phyloP scores from a whole-genome alignment of 1,284 basidiomycete species.

The Exsudoporus floridanus region DNA sequence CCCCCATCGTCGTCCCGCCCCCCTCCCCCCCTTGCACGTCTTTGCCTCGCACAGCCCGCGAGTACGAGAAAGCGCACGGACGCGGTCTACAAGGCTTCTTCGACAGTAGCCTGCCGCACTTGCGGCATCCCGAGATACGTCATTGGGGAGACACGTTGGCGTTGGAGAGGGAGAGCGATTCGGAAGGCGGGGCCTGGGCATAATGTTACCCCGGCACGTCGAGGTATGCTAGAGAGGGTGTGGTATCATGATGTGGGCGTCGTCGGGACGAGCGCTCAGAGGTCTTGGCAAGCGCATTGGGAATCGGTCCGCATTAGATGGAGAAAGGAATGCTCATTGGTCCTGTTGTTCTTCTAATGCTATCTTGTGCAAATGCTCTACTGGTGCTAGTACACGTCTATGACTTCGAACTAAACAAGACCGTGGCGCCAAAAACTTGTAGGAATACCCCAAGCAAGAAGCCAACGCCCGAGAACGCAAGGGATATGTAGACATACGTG shows the following conservation, averaged over 20 bases:
- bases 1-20: too few species aligned
- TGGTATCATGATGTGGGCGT: too few species aligned
- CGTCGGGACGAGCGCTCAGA: not conserved
- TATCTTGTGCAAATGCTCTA: not conserved
- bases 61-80: slow-evolving; percentile 63
- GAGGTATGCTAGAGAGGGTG: too few species aligned
- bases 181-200: too few species aligned
- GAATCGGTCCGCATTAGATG: too few species aligned
- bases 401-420: not conserved
- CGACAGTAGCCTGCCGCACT: slow-evolving; percentile 67
- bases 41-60: slow-evolving; percentile 49
- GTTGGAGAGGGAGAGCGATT: slow-evolving; percentile 33
- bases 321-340: not conserved
- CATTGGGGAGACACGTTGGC: slow-evolving; percentile 71
- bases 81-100: slow-evolving; percentile 68
- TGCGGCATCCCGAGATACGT: slow-evolving; percentile 76
- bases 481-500: too few species aligned
- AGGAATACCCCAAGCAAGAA: too few species aligned
- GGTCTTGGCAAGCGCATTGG: too few species aligned
- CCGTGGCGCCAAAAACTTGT: not conserved
- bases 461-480: too few species aligned
- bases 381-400: not conserved
- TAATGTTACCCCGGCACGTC: too few species aligned
- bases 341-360: not conserved
- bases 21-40: too few species aligned